phyloP scores from a whole-genome alignment of 345 rosid species.

The Raphanus raphanistrum region DNA sequence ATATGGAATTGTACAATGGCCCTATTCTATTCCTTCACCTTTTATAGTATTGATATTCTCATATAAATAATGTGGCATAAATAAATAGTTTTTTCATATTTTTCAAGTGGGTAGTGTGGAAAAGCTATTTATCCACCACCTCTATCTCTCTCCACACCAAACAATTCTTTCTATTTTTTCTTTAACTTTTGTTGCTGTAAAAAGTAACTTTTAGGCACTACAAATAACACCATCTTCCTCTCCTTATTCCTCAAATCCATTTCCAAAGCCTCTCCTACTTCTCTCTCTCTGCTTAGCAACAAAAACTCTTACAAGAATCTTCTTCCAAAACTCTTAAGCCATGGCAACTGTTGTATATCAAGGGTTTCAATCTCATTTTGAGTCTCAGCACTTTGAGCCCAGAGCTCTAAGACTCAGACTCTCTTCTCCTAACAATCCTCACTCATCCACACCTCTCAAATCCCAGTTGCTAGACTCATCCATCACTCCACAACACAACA shows the following conservation, averaged over 20 bases:
- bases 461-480: constrained; percentile 41
- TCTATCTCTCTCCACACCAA: constrained; percentile 33
- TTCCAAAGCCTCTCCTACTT: constrained; percentile 27
- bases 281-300: constrained; percentile 18
- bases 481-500: constrained; percentile 26
- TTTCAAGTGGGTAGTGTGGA: constrained; percentile 39
- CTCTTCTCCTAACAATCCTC: constrained; percentile 46
- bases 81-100: constrained; percentile 12
- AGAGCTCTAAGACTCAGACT: constrained; percentile 57
- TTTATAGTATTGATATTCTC: constrained; percentile 10
- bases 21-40: constrained; percentile 29
- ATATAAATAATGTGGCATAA: constrained; percentile 35
- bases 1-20: constrained; percentile 22
- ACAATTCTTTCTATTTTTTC: constrained; percentile 21
- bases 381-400: constrained; percentile 58
- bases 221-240: constrained; percentile 34
- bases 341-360: constrained; percentile 77
- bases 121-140: constrained; percentile 37
- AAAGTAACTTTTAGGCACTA: constrained; percentile 38
- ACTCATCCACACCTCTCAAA: constrained; percentile 38
- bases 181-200: not conserved
- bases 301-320: constrained; percentile 8
- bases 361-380: constrained; percentile 57
- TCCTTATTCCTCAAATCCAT: constrained; percentile 43
- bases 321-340: not conserved